Conservation (phyloP, 1,284 basidiomycete species). For the Filobasidium uniguttulatum region DNA sequence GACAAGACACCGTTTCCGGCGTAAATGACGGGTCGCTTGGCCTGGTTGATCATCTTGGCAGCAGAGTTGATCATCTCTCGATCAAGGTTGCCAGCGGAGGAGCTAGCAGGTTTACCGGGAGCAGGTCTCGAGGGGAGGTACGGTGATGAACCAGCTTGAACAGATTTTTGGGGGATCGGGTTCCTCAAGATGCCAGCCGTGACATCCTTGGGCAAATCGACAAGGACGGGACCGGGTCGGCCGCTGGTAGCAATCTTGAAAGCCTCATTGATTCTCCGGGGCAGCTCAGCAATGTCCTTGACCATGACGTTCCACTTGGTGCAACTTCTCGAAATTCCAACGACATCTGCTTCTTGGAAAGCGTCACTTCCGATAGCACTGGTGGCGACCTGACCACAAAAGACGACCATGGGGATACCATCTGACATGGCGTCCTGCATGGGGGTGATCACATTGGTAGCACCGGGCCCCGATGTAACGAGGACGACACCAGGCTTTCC, state of each 20-base stretch:
- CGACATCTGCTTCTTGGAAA: conserved; percentile 94
- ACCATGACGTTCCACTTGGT: conserved; percentile 99
- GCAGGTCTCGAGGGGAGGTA: too few relatives aligned
- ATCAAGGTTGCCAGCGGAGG: conserved; percentile 54
- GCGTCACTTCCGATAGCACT: conserved; percentile 95
- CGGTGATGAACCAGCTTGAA: conserved; percentile 67
- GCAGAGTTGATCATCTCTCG: conserved; percentile 60
- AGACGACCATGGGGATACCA: conserved; percentile 88
- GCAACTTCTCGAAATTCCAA: conserved; percentile 91
- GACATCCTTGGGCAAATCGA: conserved; percentile 94
- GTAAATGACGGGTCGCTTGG: conserved; percentile 84
- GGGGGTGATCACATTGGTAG: conserved; percentile 93
- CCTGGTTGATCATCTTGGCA: conserved; percentile 78
- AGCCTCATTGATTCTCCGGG: conserved; percentile 92
- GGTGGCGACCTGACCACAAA: conserved; percentile 94
- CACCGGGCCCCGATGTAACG: conserved; percentile 94
- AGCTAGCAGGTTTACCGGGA: too few relatives aligned
- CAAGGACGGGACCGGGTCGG: conserved; percentile 89
- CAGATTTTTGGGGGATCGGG: conserved; percentile 73
- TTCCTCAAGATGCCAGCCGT: conserved; percentile 81
- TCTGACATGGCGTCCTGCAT: conserved; percentile 97
- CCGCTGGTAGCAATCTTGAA: conserved; percentile 98
- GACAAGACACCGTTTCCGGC: conserved; percentile 85
- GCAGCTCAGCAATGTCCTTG: conserved; percentile 89
- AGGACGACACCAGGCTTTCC: conserved; percentile 96